Percentiles rank a stretch among this genome's conserved stretches.
These are phyloP conservation scores for Taiozyma onychis DNA, from an alignment of 1,139 yeast species.

Conservation along the genomic window DNA sequence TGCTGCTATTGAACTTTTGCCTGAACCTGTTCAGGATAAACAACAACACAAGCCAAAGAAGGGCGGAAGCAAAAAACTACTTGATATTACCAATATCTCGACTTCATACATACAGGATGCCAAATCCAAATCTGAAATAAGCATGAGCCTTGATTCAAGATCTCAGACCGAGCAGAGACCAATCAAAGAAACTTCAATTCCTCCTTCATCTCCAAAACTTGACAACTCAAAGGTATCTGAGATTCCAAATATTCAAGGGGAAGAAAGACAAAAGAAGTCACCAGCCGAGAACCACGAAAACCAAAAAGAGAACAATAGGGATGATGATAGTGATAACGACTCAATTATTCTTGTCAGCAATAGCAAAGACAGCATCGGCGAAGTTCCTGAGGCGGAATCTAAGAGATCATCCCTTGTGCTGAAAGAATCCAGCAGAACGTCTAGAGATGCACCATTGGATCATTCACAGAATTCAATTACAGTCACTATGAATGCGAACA, in stretches of 20 bases:
- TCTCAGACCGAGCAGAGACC: background rate
- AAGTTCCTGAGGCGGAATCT: background rate
- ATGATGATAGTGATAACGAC: constrained; percentile 9
- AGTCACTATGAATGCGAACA: background rate
- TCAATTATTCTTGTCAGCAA: constrained; percentile 19
- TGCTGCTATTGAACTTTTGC: constrained; percentile 3
- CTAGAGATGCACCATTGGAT: background rate
- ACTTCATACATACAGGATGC: background rate
- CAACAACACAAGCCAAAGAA: background rate
- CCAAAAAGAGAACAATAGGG: background rate
- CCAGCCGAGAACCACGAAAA: background rate
- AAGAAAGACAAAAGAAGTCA: background rate
- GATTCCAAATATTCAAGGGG: background rate
- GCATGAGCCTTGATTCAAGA: background rate
- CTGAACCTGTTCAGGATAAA: background rate
- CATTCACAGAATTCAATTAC: background rate
- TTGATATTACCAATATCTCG: constrained; percentile 15
- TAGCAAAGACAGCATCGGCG: constrained; percentile 11
- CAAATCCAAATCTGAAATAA: background rate
- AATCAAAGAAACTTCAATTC: background rate
- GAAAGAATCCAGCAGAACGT: background rate
- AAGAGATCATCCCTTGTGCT: background rate
- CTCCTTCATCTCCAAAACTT: background rate
- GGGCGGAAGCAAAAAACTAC: constrained; percentile 1
- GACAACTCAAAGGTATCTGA: background rate